These are phyloP conservation scores for Picea glauca DNA, from an alignment of 75 land plant genomes.

Conservation along the genomic window DNA sequence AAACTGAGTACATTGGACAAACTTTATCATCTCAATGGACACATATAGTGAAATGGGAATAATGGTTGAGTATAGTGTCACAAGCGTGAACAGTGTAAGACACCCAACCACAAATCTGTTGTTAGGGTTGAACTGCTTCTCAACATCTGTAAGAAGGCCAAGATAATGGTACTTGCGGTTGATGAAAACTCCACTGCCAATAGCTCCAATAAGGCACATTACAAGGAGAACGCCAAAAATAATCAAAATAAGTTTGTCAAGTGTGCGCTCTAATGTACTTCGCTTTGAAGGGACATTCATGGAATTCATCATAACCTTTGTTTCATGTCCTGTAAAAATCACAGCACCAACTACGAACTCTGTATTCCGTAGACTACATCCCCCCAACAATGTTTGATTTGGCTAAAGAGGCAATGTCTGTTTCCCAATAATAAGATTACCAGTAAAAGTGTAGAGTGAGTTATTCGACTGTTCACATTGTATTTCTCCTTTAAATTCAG, in stretches of 20 bases:
- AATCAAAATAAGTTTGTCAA: constrained; percentile 86
- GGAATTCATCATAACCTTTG: constrained; percentile 99
- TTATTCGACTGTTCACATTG: constrained; percentile 98
- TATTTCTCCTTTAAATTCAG: constrained; percentile 83
- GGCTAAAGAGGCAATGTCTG: constrained; percentile 91
- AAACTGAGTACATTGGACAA: constrained; percentile 86
- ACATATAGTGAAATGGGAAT: constrained; percentile 98
- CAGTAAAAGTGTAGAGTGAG: constrained; percentile 80
- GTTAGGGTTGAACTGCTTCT: constrained; percentile 77
- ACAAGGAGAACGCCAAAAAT: constrained; percentile 68
- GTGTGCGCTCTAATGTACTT: constrained; percentile 89
- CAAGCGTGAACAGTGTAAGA: constrained; percentile 87
- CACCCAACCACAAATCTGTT: constrained; percentile 73
- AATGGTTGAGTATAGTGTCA: constrained; percentile 89
- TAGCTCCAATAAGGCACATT: constrained; percentile 90
- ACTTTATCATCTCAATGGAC: constrained; percentile 99
- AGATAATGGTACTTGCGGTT: constrained; percentile 73
- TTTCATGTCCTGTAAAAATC: constrained; percentile 93
- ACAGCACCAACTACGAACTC: constrained; percentile 87
- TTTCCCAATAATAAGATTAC: constrained; percentile 18
- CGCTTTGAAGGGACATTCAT: constrained; percentile 99
- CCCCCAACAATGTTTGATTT: constrained; percentile 89
- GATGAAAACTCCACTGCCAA: constrained; percentile 76
- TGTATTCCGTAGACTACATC: constrained; percentile 94
- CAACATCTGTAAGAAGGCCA: constrained; percentile 45